Percentiles rank a stretch among this genome's conserved stretches.
Conservation (phyloP, 495 filamentous ascomycete species). For the Penicillium nucicola region DNA sequence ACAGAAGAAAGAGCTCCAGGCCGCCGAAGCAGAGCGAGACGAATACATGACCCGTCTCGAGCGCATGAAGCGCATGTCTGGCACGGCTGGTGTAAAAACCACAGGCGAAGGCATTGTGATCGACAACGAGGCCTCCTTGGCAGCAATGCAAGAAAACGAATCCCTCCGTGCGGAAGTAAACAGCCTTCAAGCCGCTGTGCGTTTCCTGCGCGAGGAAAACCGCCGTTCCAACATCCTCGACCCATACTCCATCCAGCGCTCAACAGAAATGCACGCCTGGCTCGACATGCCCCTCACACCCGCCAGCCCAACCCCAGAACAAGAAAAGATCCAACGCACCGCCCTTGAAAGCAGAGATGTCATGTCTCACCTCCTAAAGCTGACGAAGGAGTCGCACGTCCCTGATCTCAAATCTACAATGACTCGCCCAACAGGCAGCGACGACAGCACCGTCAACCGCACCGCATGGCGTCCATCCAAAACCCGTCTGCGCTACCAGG, state of each 20-base stretch:
- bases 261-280: constrained; percentile 48
- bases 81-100: constrained; percentile 48
- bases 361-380: constrained; percentile 65
- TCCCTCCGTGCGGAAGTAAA: constrained; percentile 66
- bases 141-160: constrained; percentile 72
- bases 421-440: constrained; percentile 6
- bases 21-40: constrained; percentile 61
- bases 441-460: constrained; percentile 44
- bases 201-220: constrained; percentile 76
- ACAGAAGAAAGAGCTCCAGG: constrained; percentile 42
- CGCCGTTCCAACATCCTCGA: constrained; percentile 61
- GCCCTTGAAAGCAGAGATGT: constrained; percentile 67
- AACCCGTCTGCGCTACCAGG: constrained; percentile 54
- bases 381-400: constrained; percentile 58
- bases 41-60: constrained; percentile 73
- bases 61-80: constrained; percentile 43
- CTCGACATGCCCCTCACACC: constrained; percentile 63
- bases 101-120: constrained; percentile 41
- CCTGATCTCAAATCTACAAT: constrained; percentile 52
- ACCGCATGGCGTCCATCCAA: constrained; percentile 59
- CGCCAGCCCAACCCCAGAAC: constrained; percentile 38
- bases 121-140: constrained; percentile 41
- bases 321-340: constrained; percentile 57
- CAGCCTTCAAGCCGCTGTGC: constrained; percentile 69
- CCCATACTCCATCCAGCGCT: constrained; percentile 56